phyloP scores from a whole-genome alignment of 2,329 filamentous ascomycete species.

The Alternaria infectoria region DNA sequence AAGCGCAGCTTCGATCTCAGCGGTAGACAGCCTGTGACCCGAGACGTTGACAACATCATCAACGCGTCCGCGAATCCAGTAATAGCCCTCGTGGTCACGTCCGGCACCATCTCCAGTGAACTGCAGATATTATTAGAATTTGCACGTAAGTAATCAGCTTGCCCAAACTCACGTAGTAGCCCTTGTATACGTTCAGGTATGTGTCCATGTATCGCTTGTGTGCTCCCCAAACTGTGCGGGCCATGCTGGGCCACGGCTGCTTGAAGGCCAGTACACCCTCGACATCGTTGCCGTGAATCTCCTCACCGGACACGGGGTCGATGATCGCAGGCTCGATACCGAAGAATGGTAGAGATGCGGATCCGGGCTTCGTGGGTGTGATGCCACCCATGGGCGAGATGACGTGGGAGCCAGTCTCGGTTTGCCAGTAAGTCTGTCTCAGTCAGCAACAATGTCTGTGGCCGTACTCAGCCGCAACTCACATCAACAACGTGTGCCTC shows the following conservation, averaged over 20 bases:
- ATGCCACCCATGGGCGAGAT: slow-evolving; percentile 92
- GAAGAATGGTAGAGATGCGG: slow-evolving; percentile 95
- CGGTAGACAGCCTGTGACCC: slow-evolving; percentile 93
- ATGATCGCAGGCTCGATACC: slow-evolving; percentile 98
- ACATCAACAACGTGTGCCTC: slow-evolving; percentile 94
- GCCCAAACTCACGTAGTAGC: slow-evolving; percentile 80
- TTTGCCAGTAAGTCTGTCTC: slow-evolving; percentile 98
- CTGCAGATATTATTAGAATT: slow-evolving; percentile 51
- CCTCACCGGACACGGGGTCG: slow-evolving; percentile 91
- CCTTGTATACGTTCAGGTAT: slow-evolving; percentile 96
- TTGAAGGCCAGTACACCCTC: slow-evolving; percentile 97
- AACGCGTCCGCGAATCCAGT: slow-evolving; percentile 98
- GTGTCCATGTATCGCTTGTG: slow-evolving; percentile 99
- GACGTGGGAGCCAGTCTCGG: slow-evolving; percentile 95
- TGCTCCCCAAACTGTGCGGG: slow-evolving; percentile 94
- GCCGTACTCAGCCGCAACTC: slow-evolving; percentile 53
- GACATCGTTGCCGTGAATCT: slow-evolving; percentile 93
- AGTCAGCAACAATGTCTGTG: slow-evolving; percentile 21
- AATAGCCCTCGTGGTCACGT: slow-evolving; percentile 97
- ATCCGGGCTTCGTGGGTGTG: slow-evolving; percentile 95
- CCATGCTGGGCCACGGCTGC: slow-evolving; percentile 98
- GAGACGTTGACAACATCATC: slow-evolving; percentile 99
- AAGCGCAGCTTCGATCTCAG: slow-evolving; percentile 96
- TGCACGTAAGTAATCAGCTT: background rate
- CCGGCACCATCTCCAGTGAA: slow-evolving; percentile 94